phyloP scores from a whole-genome alignment of 768 basidiomycete genomes.

The Kwoniella sp. region DNA sequence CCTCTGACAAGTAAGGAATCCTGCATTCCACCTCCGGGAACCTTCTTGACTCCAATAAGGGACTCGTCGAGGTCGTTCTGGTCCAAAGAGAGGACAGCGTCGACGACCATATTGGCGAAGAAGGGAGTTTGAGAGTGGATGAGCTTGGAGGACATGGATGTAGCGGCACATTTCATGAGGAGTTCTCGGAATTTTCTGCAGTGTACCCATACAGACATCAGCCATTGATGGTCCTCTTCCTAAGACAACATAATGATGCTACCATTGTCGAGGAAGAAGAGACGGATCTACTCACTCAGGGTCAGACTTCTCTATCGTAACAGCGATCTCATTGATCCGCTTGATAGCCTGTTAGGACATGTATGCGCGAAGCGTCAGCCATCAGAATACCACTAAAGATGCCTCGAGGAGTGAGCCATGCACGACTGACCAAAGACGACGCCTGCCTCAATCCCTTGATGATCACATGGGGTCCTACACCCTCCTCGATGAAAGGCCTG shows the following conservation, averaged over 20 bases:
- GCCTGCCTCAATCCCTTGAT: conserved; percentile 94
- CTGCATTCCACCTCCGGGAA: conserved; percentile 95
- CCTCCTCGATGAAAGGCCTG: conserved; percentile 88
- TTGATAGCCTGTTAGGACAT: conserved; percentile 67
- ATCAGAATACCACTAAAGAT: too few relatives aligned
- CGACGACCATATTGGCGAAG: conserved; percentile 98
- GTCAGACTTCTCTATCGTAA: conserved; percentile 84
- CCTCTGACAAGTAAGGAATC: conserved; percentile 86
- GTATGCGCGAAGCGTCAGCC: too few relatives aligned
- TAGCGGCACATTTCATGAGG: conserved; percentile 92
- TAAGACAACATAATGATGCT: too few relatives aligned
- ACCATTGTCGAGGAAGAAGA: neutral
- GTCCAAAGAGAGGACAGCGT: conserved; percentile 89
- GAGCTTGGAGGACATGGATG: conserved; percentile 99
- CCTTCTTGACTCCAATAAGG: conserved; percentile 95
- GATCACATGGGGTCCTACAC: conserved; percentile 94
- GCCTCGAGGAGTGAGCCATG: too few relatives aligned
- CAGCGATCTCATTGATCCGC: conserved; percentile 83
- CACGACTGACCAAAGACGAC: conserved; percentile 70
- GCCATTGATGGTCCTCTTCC: too few relatives aligned
- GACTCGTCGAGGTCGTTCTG: conserved; percentile 92
- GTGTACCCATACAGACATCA: neutral
- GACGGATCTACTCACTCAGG: conserved; percentile 64
- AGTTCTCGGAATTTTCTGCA: conserved; percentile 86
- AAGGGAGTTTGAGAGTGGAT: conserved; percentile 99